Conservation (phyloP, 2,329 filamentous ascomycete species). For the Geosmithia flava region DNA sequence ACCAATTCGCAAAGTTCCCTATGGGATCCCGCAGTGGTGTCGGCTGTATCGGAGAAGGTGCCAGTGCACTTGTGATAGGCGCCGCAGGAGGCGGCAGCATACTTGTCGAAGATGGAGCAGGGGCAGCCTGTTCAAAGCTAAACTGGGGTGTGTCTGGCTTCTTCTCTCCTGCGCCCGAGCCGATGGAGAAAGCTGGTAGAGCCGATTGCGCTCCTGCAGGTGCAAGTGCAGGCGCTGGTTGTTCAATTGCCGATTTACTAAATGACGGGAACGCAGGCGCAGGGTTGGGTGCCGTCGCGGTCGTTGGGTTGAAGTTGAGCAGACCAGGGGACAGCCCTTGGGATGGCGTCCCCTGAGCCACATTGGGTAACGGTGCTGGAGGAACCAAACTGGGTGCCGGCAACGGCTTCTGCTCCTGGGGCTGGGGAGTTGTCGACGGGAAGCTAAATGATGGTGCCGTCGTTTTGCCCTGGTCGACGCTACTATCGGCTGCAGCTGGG, state of each 20-base stretch:
- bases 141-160: background rate
- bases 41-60: background rate
- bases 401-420: background rate
- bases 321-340: background rate
- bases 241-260: no score
- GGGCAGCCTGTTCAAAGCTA: background rate
- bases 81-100: background rate
- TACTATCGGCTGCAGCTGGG: background rate
- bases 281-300: no score
- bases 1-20: slow-evolving; percentile 40
- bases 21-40: slow-evolving; percentile 25
- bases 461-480: background rate
- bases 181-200: no score
- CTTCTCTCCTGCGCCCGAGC: no score
- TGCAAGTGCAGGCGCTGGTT: no score
- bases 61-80: background rate
- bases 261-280: no score
- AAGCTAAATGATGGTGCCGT: background rate
- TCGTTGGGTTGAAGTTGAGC: no score
- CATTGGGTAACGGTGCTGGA: background rate
- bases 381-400: background rate
- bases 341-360: background rate
- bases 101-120: background rate
- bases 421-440: background rate
- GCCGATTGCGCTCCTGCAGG: no score